Percentiles rank a stretch among this genome's conserved stretches.
These are phyloP conservation scores for Hypholoma fasciculare DNA, from an alignment of 768 basidiomycete genomes.

Conservation along the genomic window DNA sequence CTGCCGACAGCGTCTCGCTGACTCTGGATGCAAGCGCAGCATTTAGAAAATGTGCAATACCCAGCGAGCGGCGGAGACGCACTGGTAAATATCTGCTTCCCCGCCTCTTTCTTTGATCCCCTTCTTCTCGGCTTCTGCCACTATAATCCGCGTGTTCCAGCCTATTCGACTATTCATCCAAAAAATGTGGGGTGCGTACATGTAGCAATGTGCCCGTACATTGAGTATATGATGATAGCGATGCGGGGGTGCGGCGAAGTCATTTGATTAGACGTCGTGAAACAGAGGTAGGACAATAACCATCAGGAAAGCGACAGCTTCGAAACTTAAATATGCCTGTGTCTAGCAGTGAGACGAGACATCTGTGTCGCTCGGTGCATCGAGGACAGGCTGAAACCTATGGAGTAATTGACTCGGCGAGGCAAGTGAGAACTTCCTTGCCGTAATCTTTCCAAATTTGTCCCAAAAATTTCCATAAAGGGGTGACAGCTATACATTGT, in stretches of 20 bases:
- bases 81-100: conserved; percentile 41
- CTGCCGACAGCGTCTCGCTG: conserved; percentile 62
- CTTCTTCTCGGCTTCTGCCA: conserved; percentile 38
- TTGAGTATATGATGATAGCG: conserved; percentile 71
- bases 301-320: no score
- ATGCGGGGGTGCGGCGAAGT: conserved; percentile 40
- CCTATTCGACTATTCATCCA: background rate
- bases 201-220: conserved; percentile 61
- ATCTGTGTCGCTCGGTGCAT: no score
- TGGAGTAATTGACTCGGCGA: no score
- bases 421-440: no score
- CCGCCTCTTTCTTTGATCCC: conserved; percentile 41
- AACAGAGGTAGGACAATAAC: background rate
- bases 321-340: no score
- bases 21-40: conserved; percentile 36
- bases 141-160: conserved; percentile 25
- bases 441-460: background rate
- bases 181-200: background rate
- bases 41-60: background rate
- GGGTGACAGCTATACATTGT: background rate
- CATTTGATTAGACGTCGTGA: background rate
- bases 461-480: background rate
- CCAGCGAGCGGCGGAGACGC: background rate
- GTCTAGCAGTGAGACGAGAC: no score
- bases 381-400: no score